Base-by-base conservation (phyloP, 1,139 yeast genomes). In the Hemisphaericaspora subhashii region DNA sequence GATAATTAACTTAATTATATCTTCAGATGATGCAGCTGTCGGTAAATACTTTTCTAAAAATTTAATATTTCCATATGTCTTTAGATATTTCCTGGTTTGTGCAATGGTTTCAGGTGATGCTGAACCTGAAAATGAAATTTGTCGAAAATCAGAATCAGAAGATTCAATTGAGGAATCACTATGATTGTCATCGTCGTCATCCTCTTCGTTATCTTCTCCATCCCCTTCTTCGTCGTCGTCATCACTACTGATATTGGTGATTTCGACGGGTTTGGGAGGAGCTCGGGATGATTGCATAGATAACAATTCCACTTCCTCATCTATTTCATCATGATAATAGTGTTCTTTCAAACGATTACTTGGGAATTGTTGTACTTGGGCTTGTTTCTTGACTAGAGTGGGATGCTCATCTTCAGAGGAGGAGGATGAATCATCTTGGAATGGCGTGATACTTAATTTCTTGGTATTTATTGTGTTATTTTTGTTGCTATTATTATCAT, bases 41-140 rank as follows among this genome's bases (percentile, higher is more conserved):
- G 90, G 86, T 23, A 86, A 58, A 49, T 76, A 84, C 34, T 68
- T 66, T 41, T 77, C 77, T 38, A 87, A 60, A 49, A 86, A 83
- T 43, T 63, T 59, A 46, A 72, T 62, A 23, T 79, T 70, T 0
- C 96, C 96, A 43, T 76, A 59, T n/a, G 64, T 58, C 53, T 83
- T 84, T 39, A 88, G 60, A 49, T 55, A 81, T 41, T 68, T 65
- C 42, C 92, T 72, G 1, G 88, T 81, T 40, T 72, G 61, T 5
- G 49, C 50, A 13, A 66, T 54, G 3, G 47, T 34, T 21, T 48
- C 53, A 9, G 51, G 52, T 8, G 53, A 45, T 8, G 47, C 31
- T 21, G 38, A 35, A n/a, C 47, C 48, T 11, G 37, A 33, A n/a
- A 44, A 24, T 5, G 41, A 36, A 6, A 41, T 36, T 20, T 33